A percentile compares a stretch with the other conserved stretches of the same genome.
Conservation (phyloP, 140 eudicot species). For the Anethum foeniculum region DNA sequence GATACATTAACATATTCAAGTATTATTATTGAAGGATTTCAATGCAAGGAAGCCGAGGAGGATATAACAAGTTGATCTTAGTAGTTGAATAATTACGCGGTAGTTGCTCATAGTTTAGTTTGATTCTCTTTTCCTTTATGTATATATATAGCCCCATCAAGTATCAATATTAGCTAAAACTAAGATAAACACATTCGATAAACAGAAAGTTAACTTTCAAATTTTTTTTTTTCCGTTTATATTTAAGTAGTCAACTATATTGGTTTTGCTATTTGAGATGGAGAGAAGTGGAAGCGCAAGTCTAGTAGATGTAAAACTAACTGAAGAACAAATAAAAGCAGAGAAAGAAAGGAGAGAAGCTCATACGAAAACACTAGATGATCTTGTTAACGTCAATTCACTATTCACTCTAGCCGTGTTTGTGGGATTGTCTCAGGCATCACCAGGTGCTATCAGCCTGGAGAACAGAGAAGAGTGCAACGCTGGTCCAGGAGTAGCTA, state of each 20-base stretch:
- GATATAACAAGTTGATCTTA: no score
- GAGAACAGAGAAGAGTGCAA: neutral
- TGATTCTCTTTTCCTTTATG: neutral
- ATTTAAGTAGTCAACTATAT: no score
- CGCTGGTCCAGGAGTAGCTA: neutral
- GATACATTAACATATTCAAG: neutral
- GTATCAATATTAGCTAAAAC: neutral
- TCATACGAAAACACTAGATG: neutral
- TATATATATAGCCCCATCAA: neutral
- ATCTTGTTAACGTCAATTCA: neutral
- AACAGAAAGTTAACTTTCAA: no score
- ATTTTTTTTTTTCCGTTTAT: no score
- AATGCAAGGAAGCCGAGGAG: neutral
- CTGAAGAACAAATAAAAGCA: neutral
- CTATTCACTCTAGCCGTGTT: slow-evolving; percentile 1
- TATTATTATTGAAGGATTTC: neutral
- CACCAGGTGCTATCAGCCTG: neutral
- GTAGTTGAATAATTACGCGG: neutral
- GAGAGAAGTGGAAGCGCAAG: neutral
- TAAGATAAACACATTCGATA: no score
- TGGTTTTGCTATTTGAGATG: neutral
- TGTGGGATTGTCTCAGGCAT: neutral
- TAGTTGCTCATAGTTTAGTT: no score
- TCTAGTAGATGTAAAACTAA: neutral
- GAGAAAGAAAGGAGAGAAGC: neutral